phyloP scores from a whole-genome alignment of 768 basidiomycete genomes.

The Leccinum obscurum region DNA sequence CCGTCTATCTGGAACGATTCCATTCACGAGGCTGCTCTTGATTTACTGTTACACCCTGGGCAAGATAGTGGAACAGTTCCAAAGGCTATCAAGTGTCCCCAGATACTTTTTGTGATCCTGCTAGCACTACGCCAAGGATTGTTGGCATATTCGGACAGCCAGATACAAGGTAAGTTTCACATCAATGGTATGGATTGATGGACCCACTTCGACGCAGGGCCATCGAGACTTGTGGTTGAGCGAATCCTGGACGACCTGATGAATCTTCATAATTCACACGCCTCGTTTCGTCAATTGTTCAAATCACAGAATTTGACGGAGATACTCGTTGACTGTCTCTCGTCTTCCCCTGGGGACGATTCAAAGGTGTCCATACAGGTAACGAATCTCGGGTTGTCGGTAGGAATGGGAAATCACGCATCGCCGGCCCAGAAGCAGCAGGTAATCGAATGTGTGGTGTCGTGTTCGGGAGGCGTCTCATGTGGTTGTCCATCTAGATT shows the following conservation, averaged over 20 bases:
- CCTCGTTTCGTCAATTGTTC: conserved; percentile 72
- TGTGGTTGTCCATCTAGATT: conserved; percentile 39
- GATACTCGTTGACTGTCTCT: conserved; percentile 64
- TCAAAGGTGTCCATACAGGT: conserved; percentile 59
- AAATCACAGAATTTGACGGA: conserved; percentile 69
- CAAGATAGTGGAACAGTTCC: neutral
- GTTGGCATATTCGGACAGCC: conserved; percentile 29
- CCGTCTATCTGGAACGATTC: conserved; percentile 66
- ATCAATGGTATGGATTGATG: neutral
- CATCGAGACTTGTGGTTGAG: conserved; percentile 20
- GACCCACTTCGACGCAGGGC: conserved; percentile 18
- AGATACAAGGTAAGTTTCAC: conserved; percentile 15
- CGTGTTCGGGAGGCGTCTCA: conserved; percentile 4
- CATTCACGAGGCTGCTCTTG: conserved; percentile 69
- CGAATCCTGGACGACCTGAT: conserved; percentile 66
- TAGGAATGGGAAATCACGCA: conserved; percentile 65
- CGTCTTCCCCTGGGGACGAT: conserved; percentile 37
- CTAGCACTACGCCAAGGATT: conserved; percentile 64
- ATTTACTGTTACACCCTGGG: conserved; percentile 61
- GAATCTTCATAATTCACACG: conserved; percentile 60
- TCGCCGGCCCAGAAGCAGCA: conserved; percentile 70
- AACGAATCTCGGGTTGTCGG: conserved; percentile 64
- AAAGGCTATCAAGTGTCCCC: conserved; percentile 53
- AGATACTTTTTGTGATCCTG: conserved; percentile 73
- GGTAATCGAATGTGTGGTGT: conserved; percentile 40